phyloP scores from a whole-genome alignment of 2,329 filamentous ascomycete species.

The Furcasterigmium sp. region DNA sequence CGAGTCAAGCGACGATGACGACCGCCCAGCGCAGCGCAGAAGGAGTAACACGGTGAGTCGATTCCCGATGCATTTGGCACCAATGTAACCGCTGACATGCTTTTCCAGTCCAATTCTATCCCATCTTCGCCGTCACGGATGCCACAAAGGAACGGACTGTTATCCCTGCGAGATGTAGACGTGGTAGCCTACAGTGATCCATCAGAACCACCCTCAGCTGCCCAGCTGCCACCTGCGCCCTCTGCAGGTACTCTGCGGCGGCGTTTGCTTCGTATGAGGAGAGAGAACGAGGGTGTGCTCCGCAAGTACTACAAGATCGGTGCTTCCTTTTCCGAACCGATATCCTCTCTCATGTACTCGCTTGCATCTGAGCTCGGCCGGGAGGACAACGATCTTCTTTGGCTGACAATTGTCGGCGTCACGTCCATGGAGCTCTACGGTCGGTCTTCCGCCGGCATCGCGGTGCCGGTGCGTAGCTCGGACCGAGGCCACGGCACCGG shows the following conservation, averaged over 20 bases:
- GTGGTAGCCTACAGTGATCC: conserved; percentile 42
- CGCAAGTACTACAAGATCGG: conserved; percentile 82
- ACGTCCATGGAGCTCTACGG: conserved; percentile 92
- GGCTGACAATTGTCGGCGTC: conserved; percentile 91
- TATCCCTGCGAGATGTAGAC: conserved; percentile 46
- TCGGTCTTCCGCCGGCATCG: conserved; percentile 74
- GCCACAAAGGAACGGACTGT: conserved; percentile 48
- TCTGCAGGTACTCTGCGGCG: conserved; percentile 69
- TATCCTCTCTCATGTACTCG: conserved; percentile 91
- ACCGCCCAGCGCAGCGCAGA: conserved; percentile 71
- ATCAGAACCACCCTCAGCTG: conserved; percentile 51
- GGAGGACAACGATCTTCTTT: conserved; percentile 93
- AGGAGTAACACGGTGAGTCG: conserved; percentile 77
- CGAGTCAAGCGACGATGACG: conserved; percentile 67
- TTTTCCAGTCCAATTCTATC: conserved; percentile 56
- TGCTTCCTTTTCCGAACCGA: conserved; percentile 88
- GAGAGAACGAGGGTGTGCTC: conserved; percentile 71
- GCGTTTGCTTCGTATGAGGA: conserved; percentile 68
- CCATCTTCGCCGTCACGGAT: conserved; percentile 58
- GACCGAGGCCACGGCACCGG: conserved; percentile 57
- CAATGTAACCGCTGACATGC: conserved; percentile 11
- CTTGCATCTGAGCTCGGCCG: conserved; percentile 90
- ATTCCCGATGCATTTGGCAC: neutral
- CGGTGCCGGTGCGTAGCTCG: conserved; percentile 50
- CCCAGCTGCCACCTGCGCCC: conserved; percentile 53